phyloP scores from a whole-genome alignment of 495 filamentous ascomycete genomes.

The Aspergillus homomorphus region DNA sequence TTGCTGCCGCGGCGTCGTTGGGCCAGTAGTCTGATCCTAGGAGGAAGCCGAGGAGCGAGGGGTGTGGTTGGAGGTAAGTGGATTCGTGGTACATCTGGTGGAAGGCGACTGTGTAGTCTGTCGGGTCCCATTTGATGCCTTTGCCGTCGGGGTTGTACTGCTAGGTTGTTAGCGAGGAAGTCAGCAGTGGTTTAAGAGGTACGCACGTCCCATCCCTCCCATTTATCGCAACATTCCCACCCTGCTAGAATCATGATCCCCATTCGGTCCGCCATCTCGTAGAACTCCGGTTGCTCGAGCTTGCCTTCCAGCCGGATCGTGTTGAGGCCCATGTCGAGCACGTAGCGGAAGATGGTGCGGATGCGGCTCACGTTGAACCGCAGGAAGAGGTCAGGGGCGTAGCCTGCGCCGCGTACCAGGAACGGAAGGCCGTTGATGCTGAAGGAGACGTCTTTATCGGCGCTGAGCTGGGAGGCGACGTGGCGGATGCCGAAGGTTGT shows the following conservation, averaged over 20 bases:
- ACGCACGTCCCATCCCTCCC: slow-evolving; percentile 57
- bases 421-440: slow-evolving; percentile 55
- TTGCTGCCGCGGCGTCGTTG: slow-evolving; percentile 49
- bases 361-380: slow-evolving; percentile 49
- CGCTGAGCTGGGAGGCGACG: slow-evolving; percentile 49
- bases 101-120: slow-evolving; percentile 54
- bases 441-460: slow-evolving; percentile 54
- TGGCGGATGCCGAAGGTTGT: slow-evolving; percentile 55
- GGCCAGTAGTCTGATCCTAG: slow-evolving; percentile 65
- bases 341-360: slow-evolving; percentile 44
- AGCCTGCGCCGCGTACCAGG: slow-evolving; percentile 59
- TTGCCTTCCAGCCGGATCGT: slow-evolving; percentile 64
- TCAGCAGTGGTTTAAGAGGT: not conserved
- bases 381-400: slow-evolving; percentile 59
- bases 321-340: slow-evolving; percentile 59
- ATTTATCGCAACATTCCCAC: slow-evolving; percentile 70
- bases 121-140: slow-evolving; percentile 45
- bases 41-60: slow-evolving; percentile 54
- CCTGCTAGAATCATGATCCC: slow-evolving; percentile 62
- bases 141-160: slow-evolving; percentile 55
- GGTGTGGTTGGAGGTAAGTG: slow-evolving; percentile 56
- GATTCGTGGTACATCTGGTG: slow-evolving; percentile 58
- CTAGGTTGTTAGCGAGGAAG: slow-evolving; percentile 3
- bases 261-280: slow-evolving; percentile 53
- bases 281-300: slow-evolving; percentile 59